Conservation (phyloP, 2,329 filamentous ascomycete genomes). For the Beauveria sp. region DNA sequence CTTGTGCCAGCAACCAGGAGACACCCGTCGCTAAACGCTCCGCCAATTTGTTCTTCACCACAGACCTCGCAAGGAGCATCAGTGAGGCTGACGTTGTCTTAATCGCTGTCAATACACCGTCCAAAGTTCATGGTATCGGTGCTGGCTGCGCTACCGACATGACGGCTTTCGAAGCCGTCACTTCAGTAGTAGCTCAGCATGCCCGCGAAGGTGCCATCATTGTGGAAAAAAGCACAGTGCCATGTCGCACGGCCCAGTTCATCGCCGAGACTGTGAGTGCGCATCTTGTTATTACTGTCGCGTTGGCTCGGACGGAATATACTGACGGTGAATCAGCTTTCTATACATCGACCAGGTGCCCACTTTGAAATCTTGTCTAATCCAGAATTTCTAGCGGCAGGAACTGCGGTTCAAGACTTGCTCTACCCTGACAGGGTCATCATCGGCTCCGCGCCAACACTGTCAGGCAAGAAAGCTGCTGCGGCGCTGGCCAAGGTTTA, state of each 20-base stretch:
- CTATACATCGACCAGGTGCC: slow-evolving; percentile 53
- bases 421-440: slow-evolving; percentile 65
- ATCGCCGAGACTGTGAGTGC: slow-evolving; percentile 57
- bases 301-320: too few species aligned
- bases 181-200: slow-evolving; percentile 57
- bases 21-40: slow-evolving; percentile 36
- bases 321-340: slow-evolving; percentile 32
- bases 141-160: slow-evolving; percentile 67
- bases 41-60: slow-evolving; percentile 68
- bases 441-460: slow-evolving; percentile 60
- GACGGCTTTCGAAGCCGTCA: slow-evolving; percentile 63
- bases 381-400: slow-evolving; percentile 74
- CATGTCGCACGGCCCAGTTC: slow-evolving; percentile 64
- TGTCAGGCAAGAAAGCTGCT: slow-evolving; percentile 54
- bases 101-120: slow-evolving; percentile 72
- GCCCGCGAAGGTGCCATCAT: slow-evolving; percentile 63
- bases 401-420: slow-evolving; percentile 65
- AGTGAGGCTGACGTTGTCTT: slow-evolving; percentile 65
- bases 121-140: slow-evolving; percentile 62
- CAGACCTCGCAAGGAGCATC: slow-evolving; percentile 54
- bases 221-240: slow-evolving; percentile 77
- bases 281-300: not conserved
- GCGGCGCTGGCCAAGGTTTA: slow-evolving; percentile 59
- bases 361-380: slow-evolving; percentile 73
- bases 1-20: slow-evolving; percentile 22